Base-by-base conservation (phyloP, 345 rosid genomes). In the Firmiana major region DNA sequence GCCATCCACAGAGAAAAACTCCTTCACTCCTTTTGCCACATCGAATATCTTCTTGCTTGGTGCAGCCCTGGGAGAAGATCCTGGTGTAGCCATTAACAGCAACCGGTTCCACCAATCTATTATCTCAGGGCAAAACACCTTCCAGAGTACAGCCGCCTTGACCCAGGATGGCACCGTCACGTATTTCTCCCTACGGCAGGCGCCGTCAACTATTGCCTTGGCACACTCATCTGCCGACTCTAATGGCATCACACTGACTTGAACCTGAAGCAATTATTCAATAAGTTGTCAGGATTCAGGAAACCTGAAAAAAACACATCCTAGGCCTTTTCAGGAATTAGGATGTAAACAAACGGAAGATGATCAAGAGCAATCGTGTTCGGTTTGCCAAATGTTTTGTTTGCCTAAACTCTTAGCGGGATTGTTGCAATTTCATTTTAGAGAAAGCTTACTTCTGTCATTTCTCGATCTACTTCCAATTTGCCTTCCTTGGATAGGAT, bases 81-180 rank as follows among this genome's bases (percentile, higher is more conserved):
- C 86, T 0, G 80, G 76, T 10, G 36, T 12, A 0, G 79, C 13
- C 24, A 81, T 62, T 60, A 75, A 51, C 31, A 77, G 21, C 34
- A 81, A 53, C 8, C 81, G 68, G 73, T 26, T 63, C 3, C 15
- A 26, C 85, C 88, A 79, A 68, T 82, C 90, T 6, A 87, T 13
- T 12, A 81, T 49, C 78, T 87, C 89, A 0, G 89, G 88, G 77
- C 87, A 81, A 40, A 89, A 79, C 45, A 76, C 84, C 84, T 82
- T 83, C 88, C 84, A 87, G 21, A 70, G 34, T 24, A 76, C 71
- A 0, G 73, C 64, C 34, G 69, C 13, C 73, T 55, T 53, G 42
- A 71, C 9, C 87, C 89, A 80, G 0, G 82, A 26, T 0, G 93
- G 91, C 58, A 40, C 77, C 12, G 85, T 84, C 82, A 84, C 38